Base-by-base conservation (phyloP, 1,284 basidiomycete species). In the Marasmius oreades region DNA sequence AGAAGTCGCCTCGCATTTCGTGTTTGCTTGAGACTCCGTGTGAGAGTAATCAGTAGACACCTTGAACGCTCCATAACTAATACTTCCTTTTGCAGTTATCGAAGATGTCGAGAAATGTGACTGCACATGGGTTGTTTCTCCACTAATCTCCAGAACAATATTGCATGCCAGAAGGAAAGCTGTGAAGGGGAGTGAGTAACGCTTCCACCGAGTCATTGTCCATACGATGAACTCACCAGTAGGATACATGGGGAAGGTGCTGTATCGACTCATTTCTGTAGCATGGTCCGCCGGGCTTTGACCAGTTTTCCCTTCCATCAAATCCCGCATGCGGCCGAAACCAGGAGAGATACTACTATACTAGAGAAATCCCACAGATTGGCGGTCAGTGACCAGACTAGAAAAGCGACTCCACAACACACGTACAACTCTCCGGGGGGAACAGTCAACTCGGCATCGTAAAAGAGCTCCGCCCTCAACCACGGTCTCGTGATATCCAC, bases 401-500 rank as follows among this genome's bases (percentile, higher is more conserved):
- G 36, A 12, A 2, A 37, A 37, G 36, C n/a, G 5, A 37, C n/a
- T n/a, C n/a, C n/a, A n/a, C n/a, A n/a, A n/a, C n/a, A 37, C 36
- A 37, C 36, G 36, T 12, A 37, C 36, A 37, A 37, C n/a, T 37
- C 12, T 37, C 36, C 36, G 12, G n/a, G 12, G 2, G 36, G 36
- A 12, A 45, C 18, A 11, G 23, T 24, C n/a, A 45, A 24, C 14
- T 45, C 43, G 3, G n/a, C 20, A 20, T 45, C 43, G 43, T 45
- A 45, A 20, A 45, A 45, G 18, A 34, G 48, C 48, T 51, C 48
- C 4, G 24, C 8, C 18, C 48, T 0, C 23, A 51, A 16, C 48
- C 48, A 51, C n/a, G 48, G 48, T 12, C 48, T 20, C 11, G 10
- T 33, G 34, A 51, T 51, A 22, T 51, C 48, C 5, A 51, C 48